Conservation (phyloP, 306 rosid genomes). For the Fragaria vesca region DNA sequence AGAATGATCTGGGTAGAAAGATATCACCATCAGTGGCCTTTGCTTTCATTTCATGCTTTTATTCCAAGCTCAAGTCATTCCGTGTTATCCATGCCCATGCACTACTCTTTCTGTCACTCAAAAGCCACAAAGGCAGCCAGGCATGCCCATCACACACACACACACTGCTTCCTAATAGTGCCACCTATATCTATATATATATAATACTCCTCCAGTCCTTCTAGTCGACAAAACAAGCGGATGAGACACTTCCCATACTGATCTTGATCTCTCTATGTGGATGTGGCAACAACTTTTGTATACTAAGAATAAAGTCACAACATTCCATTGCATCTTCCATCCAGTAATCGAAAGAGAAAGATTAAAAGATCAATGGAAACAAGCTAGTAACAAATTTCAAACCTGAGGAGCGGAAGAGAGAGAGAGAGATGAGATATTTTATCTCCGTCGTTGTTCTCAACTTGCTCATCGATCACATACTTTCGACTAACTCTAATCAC, state of each 20-base stretch:
- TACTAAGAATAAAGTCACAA: slow-evolving; percentile 23
- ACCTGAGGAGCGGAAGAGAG: not conserved
- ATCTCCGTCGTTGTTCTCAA: not conserved
- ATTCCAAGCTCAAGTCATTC: slow-evolving; percentile 55
- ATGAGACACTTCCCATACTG: slow-evolving; percentile 22
- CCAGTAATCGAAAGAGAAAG: not conserved
- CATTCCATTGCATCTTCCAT: slow-evolving; percentile 26
- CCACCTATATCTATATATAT: not conserved
- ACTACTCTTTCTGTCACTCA: slow-evolving; percentile 37
- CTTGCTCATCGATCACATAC: not conserved
- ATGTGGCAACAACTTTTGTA: slow-evolving; percentile 35
- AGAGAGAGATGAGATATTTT: not conserved
- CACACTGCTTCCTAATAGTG: not conserved
- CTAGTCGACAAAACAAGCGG: slow-evolving; percentile 23
- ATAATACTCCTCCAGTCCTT: not conserved
- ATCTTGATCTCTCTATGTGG: not conserved
- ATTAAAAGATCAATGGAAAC: not conserved
- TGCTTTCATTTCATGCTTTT: slow-evolving; percentile 35
- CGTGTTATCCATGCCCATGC: slow-evolving; percentile 47
- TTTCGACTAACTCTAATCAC: not conserved
- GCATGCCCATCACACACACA: slow-evolving; percentile 36
- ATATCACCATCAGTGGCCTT: slow-evolving; percentile 46
- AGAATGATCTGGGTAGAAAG: slow-evolving; percentile 58
- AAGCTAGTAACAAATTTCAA: not conserved
- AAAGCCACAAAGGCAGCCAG: slow-evolving; percentile 27